Conservation (phyloP, 2,329 filamentous ascomycete genomes). For the Trichoderma koningiopsis region DNA sequence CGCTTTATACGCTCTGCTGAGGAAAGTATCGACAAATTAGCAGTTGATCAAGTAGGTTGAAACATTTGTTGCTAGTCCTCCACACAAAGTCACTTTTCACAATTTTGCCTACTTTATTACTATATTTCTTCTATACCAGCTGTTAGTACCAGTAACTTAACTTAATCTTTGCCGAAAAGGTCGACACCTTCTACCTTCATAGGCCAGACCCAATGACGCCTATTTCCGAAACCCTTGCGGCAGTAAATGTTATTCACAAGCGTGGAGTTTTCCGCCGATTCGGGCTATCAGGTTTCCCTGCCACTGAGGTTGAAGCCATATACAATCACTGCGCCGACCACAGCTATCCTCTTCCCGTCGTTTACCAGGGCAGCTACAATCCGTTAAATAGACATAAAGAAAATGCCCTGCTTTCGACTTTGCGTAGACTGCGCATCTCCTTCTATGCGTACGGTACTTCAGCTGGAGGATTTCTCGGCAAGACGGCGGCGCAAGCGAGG, state of each 20-base stretch:
- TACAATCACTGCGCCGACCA: constrained; percentile 23
- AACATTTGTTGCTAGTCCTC: constrained; percentile 1
- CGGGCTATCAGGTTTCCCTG: constrained; percentile 28
- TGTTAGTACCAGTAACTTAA: not conserved
- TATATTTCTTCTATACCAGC: not conserved
- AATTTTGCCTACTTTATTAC: not conserved
- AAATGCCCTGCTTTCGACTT: constrained; percentile 22
- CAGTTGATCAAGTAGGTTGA: constrained; percentile 17
- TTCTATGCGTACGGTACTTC: constrained; percentile 29
- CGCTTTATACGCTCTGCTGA: constrained; percentile 25
- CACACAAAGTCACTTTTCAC: not conserved
- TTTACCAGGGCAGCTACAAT: constrained; percentile 26
- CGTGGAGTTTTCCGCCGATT: constrained; percentile 26
- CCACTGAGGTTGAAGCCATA: constrained; percentile 21
- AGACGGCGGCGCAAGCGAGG: constrained; percentile 25
- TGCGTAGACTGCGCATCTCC: constrained; percentile 27
- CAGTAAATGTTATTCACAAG: constrained; percentile 26
- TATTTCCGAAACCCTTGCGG: constrained; percentile 26
- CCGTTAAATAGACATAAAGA: constrained; percentile 26
- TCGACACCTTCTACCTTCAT: constrained; percentile 28
- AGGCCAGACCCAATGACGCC: constrained; percentile 26
- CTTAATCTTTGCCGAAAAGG: constrained; percentile 15
- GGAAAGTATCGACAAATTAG: constrained; percentile 25
- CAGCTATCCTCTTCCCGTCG: constrained; percentile 22
- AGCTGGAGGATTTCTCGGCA: constrained; percentile 28